Evolutionary conservation across 768 basidiomycete species (phyloP), one percentile per base, ranked within the genome.

Genomic region (Boletus eberwhitei): DNA sequence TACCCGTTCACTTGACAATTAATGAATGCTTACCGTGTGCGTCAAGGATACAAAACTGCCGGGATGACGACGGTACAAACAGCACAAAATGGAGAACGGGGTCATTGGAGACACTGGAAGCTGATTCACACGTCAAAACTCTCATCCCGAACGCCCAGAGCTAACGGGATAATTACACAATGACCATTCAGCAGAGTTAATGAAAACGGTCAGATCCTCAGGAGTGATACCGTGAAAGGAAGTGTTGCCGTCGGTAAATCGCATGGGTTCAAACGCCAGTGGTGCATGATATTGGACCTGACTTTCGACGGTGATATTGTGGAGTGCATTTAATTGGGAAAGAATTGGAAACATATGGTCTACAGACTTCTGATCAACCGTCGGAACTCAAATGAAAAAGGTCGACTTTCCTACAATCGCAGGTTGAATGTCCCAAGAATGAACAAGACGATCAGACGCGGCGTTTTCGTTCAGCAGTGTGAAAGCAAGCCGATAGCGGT

Each of bases 121-220:
- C 95, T 98, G 38, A 38, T 29, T 13, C 7, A 39, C 31, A 19
- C 0, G 50, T 63, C 51, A 64, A 54, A 45, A 47, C 1, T 26
- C 45, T 41, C 40, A 24, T 43, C 24, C 42, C 6, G 4, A 12
- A 46, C 17, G 3, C 58, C 8, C 37, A 43, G n/a, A n/a, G 24
- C 1, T 31, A 34, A 60, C 77, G 62, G 62, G 37, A 53, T 50
- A 60, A 29, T 67, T 61, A 94, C 95, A 93, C 46, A 99, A 66
- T 13, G 88, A 89, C 97, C 97, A 99, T 65, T 94, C 87, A 5
- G 94, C 97, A 7, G 93, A 93, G 64, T 99, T 99, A 39, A 99
- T 79, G 65, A 99, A 99, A 0, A 95, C 86, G 14, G 89, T 93
- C 54, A 97, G 77, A 63, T 96, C 86, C 60, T 94, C 93, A 48